Conservation (phyloP, 306 rosid genomes). For the Corylus americana region DNA sequence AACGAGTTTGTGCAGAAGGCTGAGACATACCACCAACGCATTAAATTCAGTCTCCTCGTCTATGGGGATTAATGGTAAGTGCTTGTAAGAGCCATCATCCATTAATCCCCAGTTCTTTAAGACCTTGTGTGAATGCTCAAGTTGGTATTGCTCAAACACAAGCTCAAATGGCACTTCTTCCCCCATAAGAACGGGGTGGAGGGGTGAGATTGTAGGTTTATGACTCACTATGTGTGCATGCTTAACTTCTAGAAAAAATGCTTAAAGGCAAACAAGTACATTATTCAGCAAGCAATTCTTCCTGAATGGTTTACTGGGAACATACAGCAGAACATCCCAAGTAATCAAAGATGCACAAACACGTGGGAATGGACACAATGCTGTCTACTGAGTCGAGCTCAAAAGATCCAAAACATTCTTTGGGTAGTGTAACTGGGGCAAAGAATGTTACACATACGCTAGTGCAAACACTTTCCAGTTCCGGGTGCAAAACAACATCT, state of each 20-base stretch:
- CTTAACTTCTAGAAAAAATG: neutral
- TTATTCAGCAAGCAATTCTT: neutral
- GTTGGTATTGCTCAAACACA: neutral
- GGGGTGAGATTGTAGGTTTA: neutral
- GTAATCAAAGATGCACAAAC: neutral
- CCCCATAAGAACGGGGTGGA: neutral
- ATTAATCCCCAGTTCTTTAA: neutral
- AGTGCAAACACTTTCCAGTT: neutral
- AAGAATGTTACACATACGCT: neutral
- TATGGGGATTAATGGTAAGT: slow-evolving; percentile 57
- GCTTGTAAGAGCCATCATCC: neutral
- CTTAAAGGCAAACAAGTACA: neutral
- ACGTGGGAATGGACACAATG: neutral
- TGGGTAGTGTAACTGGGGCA: neutral
- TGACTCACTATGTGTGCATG: neutral
- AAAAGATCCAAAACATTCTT: too few species aligned
- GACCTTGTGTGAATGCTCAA: neutral
- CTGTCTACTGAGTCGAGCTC: neutral
- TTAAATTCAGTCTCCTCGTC: slow-evolving; percentile 97
- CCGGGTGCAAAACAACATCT: neutral
- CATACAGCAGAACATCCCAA: neutral
- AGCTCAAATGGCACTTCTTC: neutral
- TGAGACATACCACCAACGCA: slow-evolving; percentile 78
- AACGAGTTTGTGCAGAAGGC: slow-evolving; percentile 20
- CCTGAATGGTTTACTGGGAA: neutral